Evolutionary conservation across 129 eudicot species (phyloP).

Genomic region (Chrysanthemum makinoi): DNA sequence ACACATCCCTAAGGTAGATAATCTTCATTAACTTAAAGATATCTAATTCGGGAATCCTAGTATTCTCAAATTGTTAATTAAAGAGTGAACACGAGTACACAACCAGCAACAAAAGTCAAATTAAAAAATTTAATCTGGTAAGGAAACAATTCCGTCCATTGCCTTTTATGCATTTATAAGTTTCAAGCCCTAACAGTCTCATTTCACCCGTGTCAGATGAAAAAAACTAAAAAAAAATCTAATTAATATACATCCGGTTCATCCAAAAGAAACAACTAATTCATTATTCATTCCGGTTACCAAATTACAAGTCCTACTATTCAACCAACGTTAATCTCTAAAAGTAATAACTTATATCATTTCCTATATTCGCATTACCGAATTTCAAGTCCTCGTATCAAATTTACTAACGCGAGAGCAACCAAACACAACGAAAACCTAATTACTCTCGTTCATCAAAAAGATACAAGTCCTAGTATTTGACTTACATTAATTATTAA

Average conservation of each 20-base stretch:
- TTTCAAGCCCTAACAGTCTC: slow-evolving; percentile 13
- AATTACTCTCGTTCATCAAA: slow-evolving; percentile 2
- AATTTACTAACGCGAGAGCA: slow-evolving; percentile 8
- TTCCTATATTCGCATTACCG: not conserved
- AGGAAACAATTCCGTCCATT: not conserved
- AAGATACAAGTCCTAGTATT: not conserved
- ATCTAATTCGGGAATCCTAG: too few relatives aligned
- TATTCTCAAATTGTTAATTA: too few relatives aligned
- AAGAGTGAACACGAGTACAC: too few relatives aligned
- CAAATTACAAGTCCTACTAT: too few relatives aligned
- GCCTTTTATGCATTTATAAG: not conserved
- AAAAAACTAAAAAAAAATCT: too few relatives aligned
- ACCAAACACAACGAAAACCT: slow-evolving; percentile 16
- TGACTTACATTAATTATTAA: too few relatives aligned
- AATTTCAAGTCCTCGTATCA: slow-evolving; percentile 19
- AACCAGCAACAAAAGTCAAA: not conserved
- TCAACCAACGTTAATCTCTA: not conserved
- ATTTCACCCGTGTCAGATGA: too few relatives aligned
- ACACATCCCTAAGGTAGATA: too few relatives aligned
- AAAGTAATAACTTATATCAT: not conserved
- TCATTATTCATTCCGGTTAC: too few relatives aligned
- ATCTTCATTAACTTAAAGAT: too few relatives aligned
- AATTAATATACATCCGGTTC: too few relatives aligned
- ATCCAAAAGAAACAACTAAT: too few relatives aligned
- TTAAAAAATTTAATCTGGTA: not conserved